Evolutionary conservation across 2,329 filamentous ascomycete genomes (phyloP), one percentile per base, ranked within the genome.

Genomic region (Cladosporium phlei): DNA sequence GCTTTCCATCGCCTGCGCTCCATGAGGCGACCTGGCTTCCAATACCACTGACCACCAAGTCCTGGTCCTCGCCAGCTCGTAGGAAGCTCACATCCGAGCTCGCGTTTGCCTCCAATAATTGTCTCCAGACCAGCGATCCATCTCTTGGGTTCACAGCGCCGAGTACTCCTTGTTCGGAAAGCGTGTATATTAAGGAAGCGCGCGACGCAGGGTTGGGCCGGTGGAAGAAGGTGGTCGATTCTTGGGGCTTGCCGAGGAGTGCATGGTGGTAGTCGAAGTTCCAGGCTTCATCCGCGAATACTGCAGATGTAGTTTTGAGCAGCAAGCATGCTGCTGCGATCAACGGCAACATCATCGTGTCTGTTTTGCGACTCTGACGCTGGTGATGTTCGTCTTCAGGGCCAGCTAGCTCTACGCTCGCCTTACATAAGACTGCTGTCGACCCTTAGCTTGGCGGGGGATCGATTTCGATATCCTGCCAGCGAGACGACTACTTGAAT

Each of bases 201-300:
- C 87, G 88, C 52, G 91, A 90, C 56, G 83, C 80, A 52, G 80
- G 77, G 60, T 85, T 78, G 29, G 93, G 91, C 57, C 83, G 85
- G 70, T 96, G 88, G 79, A 97, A 97, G 77, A 97, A 94, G 57
- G 91, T 96, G 51, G 88, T 86, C 53, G 87, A 80, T 64, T 80
- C 74, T 65, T 85, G 85, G 46, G 93, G 89, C 28, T 87, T 71
- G 61, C 93, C 93, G 60, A 98, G 74, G 38, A 97, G 82, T 55
- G 87, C 81, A 71, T 95, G 83, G 70, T 97, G 91, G 72, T 89
- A 97, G 70, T 98, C 93, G 66, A 94, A 80, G 59, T 88, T 79
- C 71, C 83, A 90, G 56, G 94, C 89, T 68, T 98, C 91, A 64
- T 98, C 93, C 57, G 79, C 76, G 71, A 89, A 95, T 50, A 97